phyloP scores from a whole-genome alignment of 1,284 basidiomycete genomes.

The Butyriboletus appendiculatus region DNA sequence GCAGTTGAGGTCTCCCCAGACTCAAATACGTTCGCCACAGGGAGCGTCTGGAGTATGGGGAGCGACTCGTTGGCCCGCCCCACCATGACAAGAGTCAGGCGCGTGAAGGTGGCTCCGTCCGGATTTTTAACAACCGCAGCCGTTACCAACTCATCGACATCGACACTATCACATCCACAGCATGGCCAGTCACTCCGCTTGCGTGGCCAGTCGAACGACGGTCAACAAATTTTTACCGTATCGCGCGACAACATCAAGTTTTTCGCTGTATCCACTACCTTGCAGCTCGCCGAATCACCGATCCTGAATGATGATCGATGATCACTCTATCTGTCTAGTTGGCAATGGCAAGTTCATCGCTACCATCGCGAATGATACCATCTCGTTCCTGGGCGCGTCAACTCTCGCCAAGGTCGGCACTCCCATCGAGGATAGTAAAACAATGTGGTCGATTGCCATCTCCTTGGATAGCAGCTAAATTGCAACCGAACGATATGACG shows the following conservation, averaged over 20 bases:
- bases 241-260: too few relatives aligned
- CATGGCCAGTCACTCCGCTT: too few relatives aligned
- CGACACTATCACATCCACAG: not conserved
- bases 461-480: not conserved
- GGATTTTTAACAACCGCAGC: too few relatives aligned
- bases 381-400: not conserved
- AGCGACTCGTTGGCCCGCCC: not conserved
- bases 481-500: too few relatives aligned
- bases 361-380: rapidly evolving
- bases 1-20: not conserved
- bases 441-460: not conserved
- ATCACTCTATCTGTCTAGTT: not conserved
- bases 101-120: too few relatives aligned
- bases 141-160: not conserved
- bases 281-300: not conserved
- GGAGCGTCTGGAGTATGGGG: not conserved
- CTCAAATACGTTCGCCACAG: not conserved
- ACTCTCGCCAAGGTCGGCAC: not conserved
- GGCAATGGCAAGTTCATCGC: not conserved
- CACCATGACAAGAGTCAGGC: not conserved
- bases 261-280: too few relatives aligned
- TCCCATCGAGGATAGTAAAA: not conserved
- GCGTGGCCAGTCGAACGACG: too few relatives aligned
- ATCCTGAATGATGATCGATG: too few relatives aligned
- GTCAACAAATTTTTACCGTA: too few relatives aligned